A percentile compares a stretch with the other conserved stretches of the same genome.
Evolutionary conservation across 2,329 filamentous ascomycete genomes (phyloP).

Genomic region (Geosmithia putterillii): DNA sequence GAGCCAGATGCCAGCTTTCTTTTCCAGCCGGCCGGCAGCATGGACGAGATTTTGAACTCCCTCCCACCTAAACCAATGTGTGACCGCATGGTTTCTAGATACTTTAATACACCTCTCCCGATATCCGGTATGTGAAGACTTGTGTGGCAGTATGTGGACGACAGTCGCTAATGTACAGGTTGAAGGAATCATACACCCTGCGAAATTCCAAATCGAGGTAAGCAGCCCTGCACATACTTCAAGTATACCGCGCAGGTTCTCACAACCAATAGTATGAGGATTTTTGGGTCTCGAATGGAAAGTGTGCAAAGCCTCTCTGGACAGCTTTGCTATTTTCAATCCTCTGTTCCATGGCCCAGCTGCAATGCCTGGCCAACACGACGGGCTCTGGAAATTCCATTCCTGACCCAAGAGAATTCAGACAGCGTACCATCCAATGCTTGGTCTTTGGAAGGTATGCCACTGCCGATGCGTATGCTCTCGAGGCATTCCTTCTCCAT

Average conservation of each 20-base stretch:
- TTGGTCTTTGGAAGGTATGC: slow-evolving; percentile 37
- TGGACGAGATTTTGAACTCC: slow-evolving; percentile 7
- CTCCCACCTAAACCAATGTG: slow-evolving; percentile 13
- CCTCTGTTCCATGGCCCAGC: not conserved
- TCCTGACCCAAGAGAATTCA: not conserved
- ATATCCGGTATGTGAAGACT: slow-evolving; percentile 10
- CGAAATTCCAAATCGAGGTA: slow-evolving; percentile 14
- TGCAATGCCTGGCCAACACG: not conserved
- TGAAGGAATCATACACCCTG: slow-evolving; percentile 12
- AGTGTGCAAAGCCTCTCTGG: slow-evolving; percentile 37
- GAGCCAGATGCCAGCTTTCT: slow-evolving; percentile 1
- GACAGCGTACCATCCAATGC: slow-evolving; percentile 15
- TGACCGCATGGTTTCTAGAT: slow-evolving; percentile 16
- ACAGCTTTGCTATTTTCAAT: slow-evolving; percentile 21
- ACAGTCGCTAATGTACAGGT: not conserved
- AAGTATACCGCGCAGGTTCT: not conserved
- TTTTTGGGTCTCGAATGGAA: slow-evolving; percentile 28
- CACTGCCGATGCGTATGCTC: slow-evolving; percentile 31
- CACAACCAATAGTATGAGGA: not conserved
- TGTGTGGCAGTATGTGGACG: not conserved
- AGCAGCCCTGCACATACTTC: not conserved
- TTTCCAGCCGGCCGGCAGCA: not conserved
- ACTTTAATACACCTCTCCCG: slow-evolving; percentile 13
- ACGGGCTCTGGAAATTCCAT: not conserved
- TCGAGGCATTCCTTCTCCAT: slow-evolving; percentile 38